A percentile compares a stretch with the other conserved stretches of the same genome.
phyloP scores from a whole-genome alignment of 1,284 basidiomycete genomes.

The Ustilago lituana region DNA sequence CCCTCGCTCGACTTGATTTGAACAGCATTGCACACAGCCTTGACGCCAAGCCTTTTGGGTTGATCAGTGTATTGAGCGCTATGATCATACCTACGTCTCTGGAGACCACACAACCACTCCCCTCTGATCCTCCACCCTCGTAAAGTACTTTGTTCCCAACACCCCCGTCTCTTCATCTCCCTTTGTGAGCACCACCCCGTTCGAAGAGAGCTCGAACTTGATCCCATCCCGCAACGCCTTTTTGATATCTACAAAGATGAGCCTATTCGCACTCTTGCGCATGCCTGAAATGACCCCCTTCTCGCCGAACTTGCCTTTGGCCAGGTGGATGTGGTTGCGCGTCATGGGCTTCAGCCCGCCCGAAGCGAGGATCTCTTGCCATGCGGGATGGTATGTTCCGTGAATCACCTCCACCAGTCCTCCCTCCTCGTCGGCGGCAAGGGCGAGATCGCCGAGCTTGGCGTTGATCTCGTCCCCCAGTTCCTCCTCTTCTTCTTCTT shows the following conservation, averaged over 20 bases:
- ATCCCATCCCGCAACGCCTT: slow-evolving; percentile 77
- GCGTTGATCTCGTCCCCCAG: slow-evolving; percentile 5
- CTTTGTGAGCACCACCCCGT: slow-evolving; percentile 83
- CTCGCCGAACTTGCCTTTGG: slow-evolving; percentile 74
- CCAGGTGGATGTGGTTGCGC: slow-evolving; percentile 87
- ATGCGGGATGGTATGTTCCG: slow-evolving; percentile 69
- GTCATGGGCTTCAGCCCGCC: slow-evolving; percentile 84
- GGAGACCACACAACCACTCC: slow-evolving; percentile 53
- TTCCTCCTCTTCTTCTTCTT: neutral
- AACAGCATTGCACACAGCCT: too few species aligned
- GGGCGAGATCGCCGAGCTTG: slow-evolving; percentile 6
- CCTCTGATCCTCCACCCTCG: slow-evolving; percentile 39
- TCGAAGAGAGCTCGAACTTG: slow-evolving; percentile 78
- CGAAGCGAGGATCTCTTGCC: slow-evolving; percentile 58
- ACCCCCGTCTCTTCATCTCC: slow-evolving; percentile 68
- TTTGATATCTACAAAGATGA: slow-evolving; percentile 79
- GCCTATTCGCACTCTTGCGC: slow-evolving; percentile 76
- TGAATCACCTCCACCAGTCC: slow-evolving; percentile 47
- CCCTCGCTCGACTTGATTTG: too few species aligned
- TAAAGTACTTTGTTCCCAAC: slow-evolving; percentile 48
- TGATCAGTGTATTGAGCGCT: too few species aligned
- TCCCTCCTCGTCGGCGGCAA: neutral
- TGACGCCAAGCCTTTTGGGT: too few species aligned
- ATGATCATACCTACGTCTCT: too few species aligned
- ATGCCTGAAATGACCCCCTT: slow-evolving; percentile 80